These are phyloP conservation scores for Peterozyma toletana DNA, from an alignment of 805 yeast genomes.

Conservation along the genomic window DNA sequence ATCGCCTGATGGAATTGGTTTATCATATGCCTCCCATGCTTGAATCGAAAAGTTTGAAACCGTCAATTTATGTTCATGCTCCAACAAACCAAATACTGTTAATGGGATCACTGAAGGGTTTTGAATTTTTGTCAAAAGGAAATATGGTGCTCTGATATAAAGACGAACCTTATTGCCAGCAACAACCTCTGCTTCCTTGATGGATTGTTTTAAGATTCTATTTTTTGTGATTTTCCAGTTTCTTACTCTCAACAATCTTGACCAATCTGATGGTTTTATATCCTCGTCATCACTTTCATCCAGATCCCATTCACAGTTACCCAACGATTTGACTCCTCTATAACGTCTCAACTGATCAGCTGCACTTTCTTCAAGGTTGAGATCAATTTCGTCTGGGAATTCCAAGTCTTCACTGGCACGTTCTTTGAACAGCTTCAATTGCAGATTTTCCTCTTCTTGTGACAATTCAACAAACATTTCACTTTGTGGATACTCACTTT, in stretches of 20 bases:
- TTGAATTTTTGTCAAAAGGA: constrained; percentile 33
- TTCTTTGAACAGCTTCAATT: constrained; percentile 59
- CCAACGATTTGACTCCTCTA: constrained; percentile 80
- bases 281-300: constrained; percentile 72
- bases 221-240: constrained; percentile 74
- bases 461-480: constrained; percentile 69
- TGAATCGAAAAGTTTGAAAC: constrained; percentile 76
- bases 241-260: constrained; percentile 59
- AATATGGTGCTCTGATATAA: constrained; percentile 49
- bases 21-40: constrained; percentile 85
- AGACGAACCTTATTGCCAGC: constrained; percentile 65
- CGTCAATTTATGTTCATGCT: constrained; percentile 82
- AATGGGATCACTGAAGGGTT: constrained; percentile 42
- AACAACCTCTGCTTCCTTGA: constrained; percentile 34
- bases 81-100: constrained; percentile 64
- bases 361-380: constrained; percentile 70
- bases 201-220: constrained; percentile 54
- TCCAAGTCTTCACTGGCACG: constrained; percentile 79
- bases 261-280: constrained; percentile 65
- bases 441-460: constrained; percentile 79
- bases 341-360: constrained; percentile 68
- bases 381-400: constrained; percentile 93
- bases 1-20: constrained; percentile 81
- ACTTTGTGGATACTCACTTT: constrained; percentile 17
- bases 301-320: constrained; percentile 79